phyloP scores from a whole-genome alignment of 2,329 filamentous ascomycete species.

The Botrytis hyacinthi region DNA sequence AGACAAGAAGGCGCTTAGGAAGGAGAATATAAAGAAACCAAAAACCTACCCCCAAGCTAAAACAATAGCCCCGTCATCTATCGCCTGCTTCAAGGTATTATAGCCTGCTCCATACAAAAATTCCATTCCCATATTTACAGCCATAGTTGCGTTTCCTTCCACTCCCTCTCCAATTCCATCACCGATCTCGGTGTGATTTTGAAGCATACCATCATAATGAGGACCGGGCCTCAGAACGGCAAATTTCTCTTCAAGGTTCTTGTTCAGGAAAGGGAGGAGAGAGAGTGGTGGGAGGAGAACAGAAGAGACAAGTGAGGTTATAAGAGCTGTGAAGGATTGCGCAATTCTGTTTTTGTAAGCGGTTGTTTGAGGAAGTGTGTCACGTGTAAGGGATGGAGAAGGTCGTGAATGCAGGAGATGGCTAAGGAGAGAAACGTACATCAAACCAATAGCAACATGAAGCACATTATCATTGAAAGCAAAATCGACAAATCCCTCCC shows the following conservation, averaged over 20 bases:
- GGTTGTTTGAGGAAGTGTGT: neutral
- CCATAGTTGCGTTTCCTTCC: neutral
- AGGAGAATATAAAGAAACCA: neutral
- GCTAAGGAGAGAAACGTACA: slow-evolving; percentile 45
- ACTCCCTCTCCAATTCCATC: slow-evolving; percentile 1
- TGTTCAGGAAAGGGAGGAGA: slow-evolving; percentile 64
- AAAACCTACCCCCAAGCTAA: slow-evolving; percentile 65
- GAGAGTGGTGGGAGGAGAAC: slow-evolving; percentile 69
- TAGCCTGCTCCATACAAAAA: slow-evolving; percentile 48
- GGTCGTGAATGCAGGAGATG: neutral
- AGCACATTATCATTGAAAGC: slow-evolving; percentile 72
- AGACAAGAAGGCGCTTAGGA: neutral
- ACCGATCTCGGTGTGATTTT: slow-evolving; percentile 9
- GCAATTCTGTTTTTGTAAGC: slow-evolving; percentile 52
- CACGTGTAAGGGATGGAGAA: neutral
- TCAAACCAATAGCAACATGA: slow-evolving; percentile 72
- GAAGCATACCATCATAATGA: slow-evolving; percentile 41
- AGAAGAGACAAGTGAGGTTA: slow-evolving; percentile 70
- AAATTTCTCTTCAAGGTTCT: slow-evolving; percentile 74
- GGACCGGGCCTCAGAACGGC: slow-evolving; percentile 60
- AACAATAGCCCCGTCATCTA: slow-evolving; percentile 68
- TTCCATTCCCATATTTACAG: neutral
- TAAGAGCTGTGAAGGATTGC: slow-evolving; percentile 66
- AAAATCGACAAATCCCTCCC: slow-evolving; percentile 68
- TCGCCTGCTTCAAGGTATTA: slow-evolving; percentile 67